Base-by-base conservation (phyloP, 495 filamentous ascomycete species). In the Xylaria nigripes region DNA sequence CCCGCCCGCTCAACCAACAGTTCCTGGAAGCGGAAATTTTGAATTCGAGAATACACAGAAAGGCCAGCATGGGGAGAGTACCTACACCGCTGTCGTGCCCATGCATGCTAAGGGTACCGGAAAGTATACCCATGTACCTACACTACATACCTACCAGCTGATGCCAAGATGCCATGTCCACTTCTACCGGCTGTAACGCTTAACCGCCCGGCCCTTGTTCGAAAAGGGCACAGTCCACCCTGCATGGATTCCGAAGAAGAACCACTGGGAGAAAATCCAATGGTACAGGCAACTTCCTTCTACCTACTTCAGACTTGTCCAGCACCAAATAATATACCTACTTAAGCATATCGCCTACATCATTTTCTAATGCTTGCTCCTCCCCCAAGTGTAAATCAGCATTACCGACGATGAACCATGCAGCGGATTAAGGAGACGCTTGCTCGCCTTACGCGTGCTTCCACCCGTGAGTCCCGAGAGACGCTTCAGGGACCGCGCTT, bases 401-500 rank as follows among this genome's bases (percentile, higher is more conserved):
- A 18, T 2, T 44, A 36, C 51, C 45, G 48, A 54, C 34, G 21
- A 64, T 47, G 64, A 64, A 62, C 59, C 53, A 67, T 67, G 65
- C 61, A 67, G 50, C 60, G 60, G 57, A 67, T 67, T 47, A 67
- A 55, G 50, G 62, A 67, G 52, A 62, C 65, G 36, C 56, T 67
- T 41, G 65, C 65, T 59, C 61, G 65, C 34, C 61, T 67, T 48
- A 61, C 62, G 44, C 62, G 62, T 43, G 62, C 62, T 22, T 56
- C 55, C 54, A 56, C 58, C 23, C 59, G 58, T 41, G 54, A 50
- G 16, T 47, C 62, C 42, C 56, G 56, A 16, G 60, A 65, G 3
- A 25, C 50, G 10, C 59, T 51, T 8, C 56, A 56, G 30, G 58
- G 58, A 41, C 46, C 63, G 29, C 64, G 64, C n/a, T 48, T 64